Conservation (phyloP, 495 filamentous ascomycete genomes). For the Annulohypoxylon bovei region DNA sequence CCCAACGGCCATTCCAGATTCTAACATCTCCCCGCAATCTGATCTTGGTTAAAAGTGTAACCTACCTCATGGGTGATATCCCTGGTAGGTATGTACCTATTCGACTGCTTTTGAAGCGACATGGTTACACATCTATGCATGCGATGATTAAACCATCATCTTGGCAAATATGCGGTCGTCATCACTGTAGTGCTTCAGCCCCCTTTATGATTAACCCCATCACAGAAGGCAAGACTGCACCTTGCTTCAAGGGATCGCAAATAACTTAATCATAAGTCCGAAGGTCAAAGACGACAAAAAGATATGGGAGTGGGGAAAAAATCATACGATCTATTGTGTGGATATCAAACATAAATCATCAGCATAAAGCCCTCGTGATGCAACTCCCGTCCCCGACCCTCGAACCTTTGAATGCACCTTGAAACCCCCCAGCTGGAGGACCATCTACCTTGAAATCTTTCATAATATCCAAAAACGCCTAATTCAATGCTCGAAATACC, state of each 20-base stretch:
- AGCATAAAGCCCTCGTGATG: neutral
- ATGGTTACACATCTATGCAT: too few relatives aligned
- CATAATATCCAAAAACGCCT: neutral
- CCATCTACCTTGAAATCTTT: neutral
- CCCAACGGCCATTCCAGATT: slow-evolving; percentile 1
- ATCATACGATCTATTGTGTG: slow-evolving; percentile 1
- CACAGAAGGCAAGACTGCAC: neutral
- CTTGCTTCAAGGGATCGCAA: neutral
- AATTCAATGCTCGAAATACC: neutral
- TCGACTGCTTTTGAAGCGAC: neutral
- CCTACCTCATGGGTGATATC: neutral
- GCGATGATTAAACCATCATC: neutral
- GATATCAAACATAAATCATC: slow-evolving; percentile 15
- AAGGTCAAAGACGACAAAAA: neutral
- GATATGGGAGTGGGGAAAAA: neutral
- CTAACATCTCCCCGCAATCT: slow-evolving; percentile 7
- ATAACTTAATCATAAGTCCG: neutral
- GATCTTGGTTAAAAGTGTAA: neutral
- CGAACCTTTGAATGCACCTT: neutral
- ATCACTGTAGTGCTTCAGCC: neutral
- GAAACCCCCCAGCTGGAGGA: neutral
- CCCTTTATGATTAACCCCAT: neutral
- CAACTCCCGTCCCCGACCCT: neutral
- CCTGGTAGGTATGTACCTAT: neutral
- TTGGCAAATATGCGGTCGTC: neutral